These are phyloP conservation scores for Cladosporium phlei DNA, from an alignment of 2,329 filamentous ascomycete species.

Conservation along the genomic window DNA sequence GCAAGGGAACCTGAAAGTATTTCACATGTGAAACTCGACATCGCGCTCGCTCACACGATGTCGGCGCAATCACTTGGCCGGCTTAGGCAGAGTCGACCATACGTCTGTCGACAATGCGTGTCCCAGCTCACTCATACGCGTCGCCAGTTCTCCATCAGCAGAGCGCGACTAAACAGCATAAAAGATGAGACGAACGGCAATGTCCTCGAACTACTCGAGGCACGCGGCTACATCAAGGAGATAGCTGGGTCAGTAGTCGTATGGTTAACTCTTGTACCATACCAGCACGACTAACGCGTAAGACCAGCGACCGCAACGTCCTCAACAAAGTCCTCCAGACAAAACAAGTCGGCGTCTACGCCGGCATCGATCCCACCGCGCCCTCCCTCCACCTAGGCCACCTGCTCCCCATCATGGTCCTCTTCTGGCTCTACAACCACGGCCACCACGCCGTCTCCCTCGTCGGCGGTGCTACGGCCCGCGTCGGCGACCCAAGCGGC, in stretches of 20 bases:
- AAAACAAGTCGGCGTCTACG: constrained; percentile 68
- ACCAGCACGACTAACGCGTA: constrained; percentile 1
- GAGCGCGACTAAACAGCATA: neutral
- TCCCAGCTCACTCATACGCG: neutral
- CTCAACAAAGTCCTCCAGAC: constrained; percentile 61
- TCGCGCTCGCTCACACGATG: neutral
- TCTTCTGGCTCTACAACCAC: constrained; percentile 79
- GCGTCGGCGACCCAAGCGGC: constrained; percentile 73
- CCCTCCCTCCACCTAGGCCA: constrained; percentile 76
- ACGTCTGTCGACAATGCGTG: constrained; percentile 1
- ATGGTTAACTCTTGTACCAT: neutral
- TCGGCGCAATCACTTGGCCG: neutral
- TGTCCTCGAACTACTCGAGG: constrained; percentile 59
- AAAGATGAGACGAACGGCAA: constrained; percentile 2
- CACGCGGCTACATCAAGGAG: constrained; percentile 69
- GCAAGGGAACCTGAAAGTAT: too few species aligned
- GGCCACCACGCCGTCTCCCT: constrained; percentile 65
- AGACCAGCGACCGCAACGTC: constrained; percentile 43
- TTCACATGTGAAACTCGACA: constrained; percentile 1
- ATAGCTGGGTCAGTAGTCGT: constrained; percentile 59
- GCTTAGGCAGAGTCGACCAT: constrained; percentile 2
- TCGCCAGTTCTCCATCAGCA: neutral
- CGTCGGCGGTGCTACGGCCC: constrained; percentile 61
- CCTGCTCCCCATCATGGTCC: constrained; percentile 72
- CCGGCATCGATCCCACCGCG: constrained; percentile 78